A percentile compares a stretch with the other conserved stretches of the same genome.
Evolutionary conservation across 208 protist genomes (phyloP).

Genomic region (Leishmania aethiopica): DNA sequence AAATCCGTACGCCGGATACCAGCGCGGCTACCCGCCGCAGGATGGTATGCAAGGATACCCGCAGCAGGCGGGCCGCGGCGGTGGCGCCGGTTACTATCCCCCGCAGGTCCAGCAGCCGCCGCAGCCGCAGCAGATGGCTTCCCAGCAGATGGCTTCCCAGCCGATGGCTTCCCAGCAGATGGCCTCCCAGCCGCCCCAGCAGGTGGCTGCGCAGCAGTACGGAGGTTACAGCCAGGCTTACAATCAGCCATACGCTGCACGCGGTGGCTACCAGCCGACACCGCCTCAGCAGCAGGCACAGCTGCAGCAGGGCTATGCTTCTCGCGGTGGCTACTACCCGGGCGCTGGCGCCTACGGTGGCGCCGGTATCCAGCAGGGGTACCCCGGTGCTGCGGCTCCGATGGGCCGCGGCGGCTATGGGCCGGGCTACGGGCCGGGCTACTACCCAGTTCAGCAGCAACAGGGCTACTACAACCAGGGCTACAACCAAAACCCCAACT

Average conservation of each 20-base stretch:
- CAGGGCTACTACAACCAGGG: conserved; percentile 19
- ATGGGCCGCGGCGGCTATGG: neutral
- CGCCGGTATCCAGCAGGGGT: conserved; percentile 8
- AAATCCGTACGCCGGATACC: conserved; percentile 33
- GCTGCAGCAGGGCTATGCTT: conserved; percentile 22
- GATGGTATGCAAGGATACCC: conserved; percentile 23
- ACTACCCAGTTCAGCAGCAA: conserved; percentile 14
- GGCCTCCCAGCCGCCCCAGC: neutral
- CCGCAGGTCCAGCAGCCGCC: conserved; percentile 10
- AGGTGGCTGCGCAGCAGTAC: conserved; percentile 6
- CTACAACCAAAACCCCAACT: conserved; percentile 10
- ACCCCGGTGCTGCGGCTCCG: neutral
- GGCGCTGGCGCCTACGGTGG: neutral
- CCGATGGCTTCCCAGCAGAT: neutral
- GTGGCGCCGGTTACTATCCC: conserved; percentile 26
- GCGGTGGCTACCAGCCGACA: conserved; percentile 5
- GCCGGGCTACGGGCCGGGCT: conserved; percentile 18
- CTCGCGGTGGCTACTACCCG: conserved; percentile 35
- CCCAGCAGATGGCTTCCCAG: neutral
- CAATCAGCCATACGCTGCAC: conserved; percentile 3
- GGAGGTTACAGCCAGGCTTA: conserved; percentile 27
- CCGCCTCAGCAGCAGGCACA: conserved; percentile 1
- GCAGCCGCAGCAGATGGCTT: neutral
- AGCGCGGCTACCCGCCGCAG: conserved; percentile 20
- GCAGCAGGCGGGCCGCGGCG: conserved; percentile 27